Conservation (phyloP, 192 early-diverging fungal genomes). For the Gigaspora rosea region DNA sequence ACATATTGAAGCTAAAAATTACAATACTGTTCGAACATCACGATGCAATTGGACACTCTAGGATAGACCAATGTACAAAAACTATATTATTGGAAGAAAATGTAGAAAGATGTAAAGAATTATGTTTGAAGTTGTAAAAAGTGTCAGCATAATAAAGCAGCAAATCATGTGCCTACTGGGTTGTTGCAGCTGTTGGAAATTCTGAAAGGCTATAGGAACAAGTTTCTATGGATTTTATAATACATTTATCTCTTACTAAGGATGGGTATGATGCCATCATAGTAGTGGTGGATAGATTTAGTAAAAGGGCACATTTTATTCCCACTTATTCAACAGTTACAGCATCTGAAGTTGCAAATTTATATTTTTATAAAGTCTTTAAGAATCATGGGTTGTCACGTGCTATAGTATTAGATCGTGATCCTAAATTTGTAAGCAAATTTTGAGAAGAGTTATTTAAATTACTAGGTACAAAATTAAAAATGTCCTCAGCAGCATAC, state of each 20-base stretch:
- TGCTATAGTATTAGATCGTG: conserved; percentile 54
- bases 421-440: conserved; percentile 41
- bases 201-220: conserved; percentile 37
- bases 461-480: conserved; percentile 39
- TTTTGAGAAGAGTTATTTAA: conserved; percentile 43
- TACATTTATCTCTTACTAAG: conserved; percentile 29
- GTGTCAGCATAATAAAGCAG: conserved; percentile 38
- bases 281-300: no score
- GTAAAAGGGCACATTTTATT: no score
- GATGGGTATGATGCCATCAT: conserved; percentile 36
- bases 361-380: no score
- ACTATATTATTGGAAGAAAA: conserved; percentile 28
- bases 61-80: neutral
- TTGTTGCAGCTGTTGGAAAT: conserved; percentile 34
- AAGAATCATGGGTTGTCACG: no score
- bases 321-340: no score
- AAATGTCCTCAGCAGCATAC: conserved; percentile 37
- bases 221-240: conserved; percentile 47
- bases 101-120: conserved; percentile 17
- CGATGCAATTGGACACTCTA: no score
- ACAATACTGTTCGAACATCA: no score
- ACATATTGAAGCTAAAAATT: no score
- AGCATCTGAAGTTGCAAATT: no score
- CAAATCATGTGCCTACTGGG: conserved; percentile 32
- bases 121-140: no score